Evolutionary conservation across 1,139 yeast species (phyloP).

Genomic region (Suhomyces bokatorum): DNA sequence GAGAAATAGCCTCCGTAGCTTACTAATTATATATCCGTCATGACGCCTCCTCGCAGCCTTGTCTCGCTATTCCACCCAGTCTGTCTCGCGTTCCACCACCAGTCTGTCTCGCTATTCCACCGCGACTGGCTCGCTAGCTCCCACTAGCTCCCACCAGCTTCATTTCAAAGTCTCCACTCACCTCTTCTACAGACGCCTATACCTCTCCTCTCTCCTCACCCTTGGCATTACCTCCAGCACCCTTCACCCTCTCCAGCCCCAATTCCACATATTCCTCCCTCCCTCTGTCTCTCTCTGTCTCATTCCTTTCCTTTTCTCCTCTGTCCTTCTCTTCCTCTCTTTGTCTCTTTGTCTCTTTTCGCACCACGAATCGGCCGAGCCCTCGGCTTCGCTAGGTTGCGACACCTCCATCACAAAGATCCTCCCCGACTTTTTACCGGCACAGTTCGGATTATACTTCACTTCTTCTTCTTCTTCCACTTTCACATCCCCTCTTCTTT

Average conservation of each 20-base stretch:
- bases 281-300: background rate
- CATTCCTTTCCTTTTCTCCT: background rate
- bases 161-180: too few species aligned
- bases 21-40: too few species aligned
- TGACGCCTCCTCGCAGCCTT: too few species aligned
- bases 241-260: too few species aligned
- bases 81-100: background rate
- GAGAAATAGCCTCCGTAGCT: too few species aligned
- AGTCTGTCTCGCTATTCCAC: background rate
- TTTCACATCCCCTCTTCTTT: background rate
- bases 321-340: background rate
- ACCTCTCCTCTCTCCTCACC: too few species aligned
- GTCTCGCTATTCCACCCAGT: too few species aligned
- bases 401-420: background rate
- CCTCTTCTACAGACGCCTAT: too few species aligned
- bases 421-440: background rate
- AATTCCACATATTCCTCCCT: background rate
- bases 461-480: background rate
- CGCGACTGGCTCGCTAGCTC: too few species aligned
- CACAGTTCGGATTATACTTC: background rate
- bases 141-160: too few species aligned
- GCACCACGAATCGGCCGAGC: slow-evolving; percentile 4
- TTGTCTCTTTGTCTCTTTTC: background rate
- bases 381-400: slow-evolving; percentile 3
- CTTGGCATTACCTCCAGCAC: too few species aligned